These are phyloP conservation scores for Leccinum solheimii DNA, from an alignment of 1,284 basidiomycete species.

Conservation along the genomic window DNA sequence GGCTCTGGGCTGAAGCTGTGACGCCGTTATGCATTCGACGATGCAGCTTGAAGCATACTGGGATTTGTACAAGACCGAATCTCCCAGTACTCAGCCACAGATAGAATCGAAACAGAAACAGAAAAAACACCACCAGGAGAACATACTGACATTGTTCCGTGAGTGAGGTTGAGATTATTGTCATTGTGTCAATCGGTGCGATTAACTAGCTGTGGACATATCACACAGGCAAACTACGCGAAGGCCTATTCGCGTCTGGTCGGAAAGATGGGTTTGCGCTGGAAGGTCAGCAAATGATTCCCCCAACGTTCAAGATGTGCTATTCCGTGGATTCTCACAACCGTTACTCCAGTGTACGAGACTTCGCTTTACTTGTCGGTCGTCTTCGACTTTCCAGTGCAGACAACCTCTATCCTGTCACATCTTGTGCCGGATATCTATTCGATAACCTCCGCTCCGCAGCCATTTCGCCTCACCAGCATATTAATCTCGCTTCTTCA, in stretches of 20 bases:
- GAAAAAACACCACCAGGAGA: slow-evolving; percentile 56
- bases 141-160: slow-evolving; percentile 69
- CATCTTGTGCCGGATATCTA: slow-evolving; percentile 56
- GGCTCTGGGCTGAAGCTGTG: background rate
- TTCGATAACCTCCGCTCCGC: slow-evolving; percentile 22
- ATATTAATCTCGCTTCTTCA: slow-evolving; percentile 54
- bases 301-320: background rate
- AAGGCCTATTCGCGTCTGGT: slow-evolving; percentile 61
- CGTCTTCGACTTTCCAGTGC: slow-evolving; percentile 53
- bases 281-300: slow-evolving; percentile 49
- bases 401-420: slow-evolving; percentile 59
- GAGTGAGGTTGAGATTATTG: slow-evolving; percentile 28
- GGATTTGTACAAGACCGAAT: slow-evolving; percentile 13
- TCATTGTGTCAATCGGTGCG: background rate
- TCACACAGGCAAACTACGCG: slow-evolving; percentile 64
- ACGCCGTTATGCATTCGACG: slow-evolving; percentile 3
- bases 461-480: slow-evolving; percentile 32
- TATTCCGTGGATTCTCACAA: background rate
- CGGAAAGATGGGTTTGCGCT: slow-evolving; percentile 58
- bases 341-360: slow-evolving; percentile 55
- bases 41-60: slow-evolving; percentile 50
- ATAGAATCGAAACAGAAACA: slow-evolving; percentile 39
- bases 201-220: slow-evolving; percentile 3
- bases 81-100: slow-evolving; percentile 4
- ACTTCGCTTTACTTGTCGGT: slow-evolving; percentile 65